Evolutionary conservation across 805 yeast species (phyloP).

Genomic region (Zygosaccharomyces rouxii): DNA sequence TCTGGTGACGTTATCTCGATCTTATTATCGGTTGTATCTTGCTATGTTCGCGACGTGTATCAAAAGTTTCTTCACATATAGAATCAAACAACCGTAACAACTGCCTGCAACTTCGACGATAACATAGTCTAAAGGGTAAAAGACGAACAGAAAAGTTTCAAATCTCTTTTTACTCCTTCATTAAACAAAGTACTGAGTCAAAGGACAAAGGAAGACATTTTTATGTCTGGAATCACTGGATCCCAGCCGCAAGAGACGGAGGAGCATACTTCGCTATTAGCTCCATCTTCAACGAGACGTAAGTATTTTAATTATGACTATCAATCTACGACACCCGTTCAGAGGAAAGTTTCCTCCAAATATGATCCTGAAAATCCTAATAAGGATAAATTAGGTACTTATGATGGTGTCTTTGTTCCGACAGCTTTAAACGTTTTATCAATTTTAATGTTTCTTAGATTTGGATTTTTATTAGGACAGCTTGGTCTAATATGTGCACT

Average conservation of each 20-base stretch:
- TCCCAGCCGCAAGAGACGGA: slow-evolving; percentile 2
- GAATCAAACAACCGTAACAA: too few species aligned
- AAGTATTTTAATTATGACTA: slow-evolving; percentile 32
- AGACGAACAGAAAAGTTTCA: too few species aligned
- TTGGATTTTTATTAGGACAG: slow-evolving; percentile 93
- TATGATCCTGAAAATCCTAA: slow-evolving; percentile 34
- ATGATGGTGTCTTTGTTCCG: slow-evolving; percentile 89
- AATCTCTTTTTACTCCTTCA: too few species aligned
- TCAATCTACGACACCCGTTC: slow-evolving; percentile 20
- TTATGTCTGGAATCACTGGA: slow-evolving; percentile 2
- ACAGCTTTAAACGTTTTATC: slow-evolving; percentile 89
- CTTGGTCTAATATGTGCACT: slow-evolving; percentile 83
- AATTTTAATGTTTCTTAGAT: slow-evolving; percentile 89
- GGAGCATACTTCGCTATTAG: slow-evolving; percentile 28
- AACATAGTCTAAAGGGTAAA: too few species aligned
- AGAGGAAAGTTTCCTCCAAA: slow-evolving; percentile 27
- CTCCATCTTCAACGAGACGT: slow-evolving; percentile 18
- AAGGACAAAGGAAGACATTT: background rate
- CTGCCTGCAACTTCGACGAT: too few species aligned
- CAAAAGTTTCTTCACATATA: too few species aligned
- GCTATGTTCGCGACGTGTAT: too few species aligned
- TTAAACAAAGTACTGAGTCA: too few species aligned
- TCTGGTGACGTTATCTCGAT: too few species aligned
- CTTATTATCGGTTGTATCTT: too few species aligned
- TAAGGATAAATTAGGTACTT: slow-evolving; percentile 63